Evolutionary conservation across 1,284 basidiomycete species (phyloP), one percentile per base, ranked within the genome.

Genomic region (Gymnopus androsaceus): DNA sequence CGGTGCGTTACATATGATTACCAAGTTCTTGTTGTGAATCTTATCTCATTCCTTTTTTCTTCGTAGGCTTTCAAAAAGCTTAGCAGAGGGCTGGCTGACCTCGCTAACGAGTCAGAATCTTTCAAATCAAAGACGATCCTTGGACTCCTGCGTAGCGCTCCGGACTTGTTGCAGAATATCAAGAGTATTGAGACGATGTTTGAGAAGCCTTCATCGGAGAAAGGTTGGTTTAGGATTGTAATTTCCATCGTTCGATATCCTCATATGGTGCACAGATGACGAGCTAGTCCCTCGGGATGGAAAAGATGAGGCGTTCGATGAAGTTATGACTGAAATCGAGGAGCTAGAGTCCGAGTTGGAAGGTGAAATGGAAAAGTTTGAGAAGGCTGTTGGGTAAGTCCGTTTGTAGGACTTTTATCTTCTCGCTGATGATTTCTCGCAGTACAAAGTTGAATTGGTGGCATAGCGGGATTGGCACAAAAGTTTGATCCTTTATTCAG

Each of bases 291-390:
- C 94, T 2, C 79, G 81, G 45, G 78, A 82, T 28, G 94, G 92
- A n/a, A 91, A 90, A 62, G 93, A 96, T 63, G 83, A 87, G 30
- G 84, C 80, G 25, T 96, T 92, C 64, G 95, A 97, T 67, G 78
- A 75, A 12, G 82, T 95, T 41, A 83, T 85, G 68, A 72, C 75
- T 30, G 89, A 90, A 63, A 91, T 95, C 36, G 66, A 71, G 3
- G 75, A 75, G 3, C 72, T 94, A 41, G 93, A 95, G 71, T 73
- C 77, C 28, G 78, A 82, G 46, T 76, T 98, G n/a, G 82, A 92
- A 25, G 74, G 74, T 9, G 78, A 86, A 46, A 73, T 95, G 52
- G 77, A 80, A 63, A 79, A 79, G 54, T 78, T 88, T 41, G 74
- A 83, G 71, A 80, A 82, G 65, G 76, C 83, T 63, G 68, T 84